A percentile compares a stretch with the other conserved stretches of the same genome.
Evolutionary conservation across 1,284 basidiomycete genomes (phyloP).

Genomic region (Malassezia sympodialis): DNA sequence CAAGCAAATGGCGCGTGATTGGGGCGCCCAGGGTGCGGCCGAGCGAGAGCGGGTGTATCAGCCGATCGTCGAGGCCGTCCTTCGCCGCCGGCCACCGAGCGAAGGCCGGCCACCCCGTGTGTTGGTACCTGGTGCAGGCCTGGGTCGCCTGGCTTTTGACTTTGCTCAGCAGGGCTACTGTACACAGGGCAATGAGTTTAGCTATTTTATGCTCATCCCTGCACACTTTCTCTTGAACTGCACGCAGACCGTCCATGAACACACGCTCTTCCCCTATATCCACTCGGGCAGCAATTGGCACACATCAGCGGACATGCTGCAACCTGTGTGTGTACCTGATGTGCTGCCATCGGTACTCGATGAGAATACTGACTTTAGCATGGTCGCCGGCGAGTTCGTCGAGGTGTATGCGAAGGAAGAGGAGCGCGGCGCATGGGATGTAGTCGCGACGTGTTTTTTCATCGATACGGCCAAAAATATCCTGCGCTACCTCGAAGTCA

Average conservation of each 20-base stretch:
- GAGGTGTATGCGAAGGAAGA: slow-evolving; percentile 49
- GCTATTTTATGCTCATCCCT: slow-evolving; percentile 44
- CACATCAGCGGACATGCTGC: slow-evolving; percentile 32
- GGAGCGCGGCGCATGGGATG: slow-evolving; percentile 71
- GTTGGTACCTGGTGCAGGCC: slow-evolving; percentile 42
- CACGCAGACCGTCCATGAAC: slow-evolving; percentile 21
- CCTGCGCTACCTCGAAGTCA: slow-evolving; percentile 40
- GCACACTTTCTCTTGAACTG: slow-evolving; percentile 46
- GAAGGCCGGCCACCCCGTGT: slow-evolving; percentile 20
- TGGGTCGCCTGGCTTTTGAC: slow-evolving; percentile 41
- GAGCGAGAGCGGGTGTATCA: slow-evolving; percentile 34
- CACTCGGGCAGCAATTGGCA: slow-evolving; percentile 43
- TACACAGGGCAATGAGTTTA: slow-evolving; percentile 46
- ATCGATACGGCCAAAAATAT: slow-evolving; percentile 65
- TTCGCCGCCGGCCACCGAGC: slow-evolving; percentile 17
- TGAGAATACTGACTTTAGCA: slow-evolving; percentile 37
- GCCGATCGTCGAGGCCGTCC: slow-evolving; percentile 32
- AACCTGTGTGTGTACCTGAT: slow-evolving; percentile 35
- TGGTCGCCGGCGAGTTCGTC: slow-evolving; percentile 46
- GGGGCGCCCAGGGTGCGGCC: slow-evolving; percentile 29
- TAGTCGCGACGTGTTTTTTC: slow-evolving; percentile 90
- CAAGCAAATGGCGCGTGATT: slow-evolving; percentile 45
- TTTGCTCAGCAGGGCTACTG: slow-evolving; percentile 32
- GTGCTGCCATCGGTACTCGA: slow-evolving; percentile 31
- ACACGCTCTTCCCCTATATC: slow-evolving; percentile 39